phyloP scores from a whole-genome alignment of 2,329 filamentous ascomycete species.

The Alternaria hordeiaustralica region DNA sequence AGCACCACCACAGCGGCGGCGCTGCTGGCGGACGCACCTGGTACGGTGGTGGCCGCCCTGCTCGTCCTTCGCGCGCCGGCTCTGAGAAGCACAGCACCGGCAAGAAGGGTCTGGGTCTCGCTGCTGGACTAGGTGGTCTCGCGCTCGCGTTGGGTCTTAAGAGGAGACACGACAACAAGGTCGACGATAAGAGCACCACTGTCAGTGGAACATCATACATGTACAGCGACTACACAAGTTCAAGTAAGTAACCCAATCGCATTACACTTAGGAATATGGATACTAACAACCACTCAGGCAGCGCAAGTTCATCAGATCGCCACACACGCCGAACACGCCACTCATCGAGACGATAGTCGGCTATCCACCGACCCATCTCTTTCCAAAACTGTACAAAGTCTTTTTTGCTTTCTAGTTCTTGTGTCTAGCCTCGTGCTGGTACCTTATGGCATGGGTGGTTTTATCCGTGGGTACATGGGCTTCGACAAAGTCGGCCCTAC shows the following conservation, averaged over 20 bases:
- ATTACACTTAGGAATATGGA: neutral
- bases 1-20: constrained; percentile 68
- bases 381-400: constrained; percentile 11
- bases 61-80: constrained; percentile 41
- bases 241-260: constrained; percentile 50
- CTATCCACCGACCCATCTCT: neutral
- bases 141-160: constrained; percentile 56
- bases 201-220: constrained; percentile 50
- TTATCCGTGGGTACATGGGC: neutral
- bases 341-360: constrained; percentile 35
- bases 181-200: constrained; percentile 54
- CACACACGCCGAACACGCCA: constrained; percentile 50
- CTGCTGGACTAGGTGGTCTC: constrained; percentile 52
- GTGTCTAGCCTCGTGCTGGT: neutral
- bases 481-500: neutral
- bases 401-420: neutral
- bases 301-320: constrained; percentile 53
- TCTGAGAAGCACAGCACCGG: constrained; percentile 45
- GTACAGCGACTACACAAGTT: constrained; percentile 56
- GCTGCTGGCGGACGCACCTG: constrained; percentile 60
- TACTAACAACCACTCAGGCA: constrained; percentile 45
- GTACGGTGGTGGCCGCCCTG: constrained; percentile 52
- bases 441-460: neutral
- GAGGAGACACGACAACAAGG: constrained; percentile 47
- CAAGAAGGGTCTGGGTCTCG: constrained; percentile 48